Evolutionary conservation across 228 moss, liverwort and hornwort species (phyloP), one percentile per base, ranked within the genome.

Genomic region (Sphagnum magellanicum): DNA sequence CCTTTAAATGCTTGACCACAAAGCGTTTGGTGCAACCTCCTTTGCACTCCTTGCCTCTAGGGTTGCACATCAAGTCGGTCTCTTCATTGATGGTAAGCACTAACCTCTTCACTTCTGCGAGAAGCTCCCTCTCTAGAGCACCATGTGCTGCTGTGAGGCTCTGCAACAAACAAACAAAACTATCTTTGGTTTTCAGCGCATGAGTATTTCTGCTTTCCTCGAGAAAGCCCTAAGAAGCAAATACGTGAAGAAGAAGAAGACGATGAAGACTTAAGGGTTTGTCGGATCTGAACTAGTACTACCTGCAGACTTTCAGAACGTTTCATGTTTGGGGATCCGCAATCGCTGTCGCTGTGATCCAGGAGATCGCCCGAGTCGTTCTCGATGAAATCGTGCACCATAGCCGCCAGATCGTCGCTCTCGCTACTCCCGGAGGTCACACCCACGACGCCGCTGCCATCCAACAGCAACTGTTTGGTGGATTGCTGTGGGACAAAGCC

Each of bases 11-110:
- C 52, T 74, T 78, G 6, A 81, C 84, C 10, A 92, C 73, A 73
- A 90, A 76, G 72, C 90, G 90, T 74, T 90, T 88, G 67, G 85
- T 77, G 66, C 90, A 90, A 48, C 77, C 84, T 63, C 86, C 90
- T 74, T 81, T 77, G 86, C 92, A 92, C 63, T 86, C 82, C 61
- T 77, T 64, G 64, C 83, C 77, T 72, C 78, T 79, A 68, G 77
- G 79, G 67, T 78, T 80, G 74, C 82, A 81, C 60, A 81, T 73
- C 16, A 86, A 78, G 70, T 90, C 85, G 70, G 73, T 74, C 49
- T 87, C 89, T 65, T 77, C 80, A 64, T 92, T 80, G 67, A 82
- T 82, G 57, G 77, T 80, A 68, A 86, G 62, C 63, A 92, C 77
- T 63, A 90, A 66, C 52, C 63, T 79, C 74, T 77, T 74, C 68